Evolutionary conservation across 345 rosid genomes (phyloP).

Genomic region (Corymbia maculata): DNA sequence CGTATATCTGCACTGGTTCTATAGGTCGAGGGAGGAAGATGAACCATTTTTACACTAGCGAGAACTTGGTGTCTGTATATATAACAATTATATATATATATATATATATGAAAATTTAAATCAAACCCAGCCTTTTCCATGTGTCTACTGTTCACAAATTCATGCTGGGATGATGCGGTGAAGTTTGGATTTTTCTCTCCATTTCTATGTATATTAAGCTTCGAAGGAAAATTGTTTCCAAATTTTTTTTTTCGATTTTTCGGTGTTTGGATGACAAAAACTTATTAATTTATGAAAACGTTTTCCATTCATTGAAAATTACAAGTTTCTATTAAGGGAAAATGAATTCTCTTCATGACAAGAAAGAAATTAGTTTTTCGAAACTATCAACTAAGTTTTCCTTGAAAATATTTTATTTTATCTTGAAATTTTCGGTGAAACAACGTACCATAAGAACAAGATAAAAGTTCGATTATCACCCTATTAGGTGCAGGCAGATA

Average conservation of each 20-base stretch:
- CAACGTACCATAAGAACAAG: background rate
- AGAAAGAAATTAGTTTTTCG: too few species aligned
- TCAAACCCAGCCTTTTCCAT: background rate
- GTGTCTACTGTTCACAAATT: background rate
- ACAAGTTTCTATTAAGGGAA: too few species aligned
- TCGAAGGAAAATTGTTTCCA: too few species aligned
- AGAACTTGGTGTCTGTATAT: background rate
- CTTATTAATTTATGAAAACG: rapidly evolving
- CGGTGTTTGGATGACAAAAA: background rate
- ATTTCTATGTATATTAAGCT: background rate
- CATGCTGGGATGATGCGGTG: background rate
- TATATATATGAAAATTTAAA: background rate
- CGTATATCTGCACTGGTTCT: background rate
- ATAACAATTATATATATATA: background rate
- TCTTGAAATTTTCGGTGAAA: background rate
- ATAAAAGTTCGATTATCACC: background rate
- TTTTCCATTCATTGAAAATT: background rate
- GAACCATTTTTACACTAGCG: background rate
- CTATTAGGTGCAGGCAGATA: rapidly evolving
- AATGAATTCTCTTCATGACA: rapidly evolving
- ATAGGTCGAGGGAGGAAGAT: background rate
- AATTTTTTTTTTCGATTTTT: too few species aligned
- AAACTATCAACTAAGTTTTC: background rate
- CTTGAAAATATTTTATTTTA: too few species aligned
- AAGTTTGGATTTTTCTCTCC: background rate